Conservation (phyloP, 768 basidiomycete species). For the Cubamyces lactineus region DNA sequence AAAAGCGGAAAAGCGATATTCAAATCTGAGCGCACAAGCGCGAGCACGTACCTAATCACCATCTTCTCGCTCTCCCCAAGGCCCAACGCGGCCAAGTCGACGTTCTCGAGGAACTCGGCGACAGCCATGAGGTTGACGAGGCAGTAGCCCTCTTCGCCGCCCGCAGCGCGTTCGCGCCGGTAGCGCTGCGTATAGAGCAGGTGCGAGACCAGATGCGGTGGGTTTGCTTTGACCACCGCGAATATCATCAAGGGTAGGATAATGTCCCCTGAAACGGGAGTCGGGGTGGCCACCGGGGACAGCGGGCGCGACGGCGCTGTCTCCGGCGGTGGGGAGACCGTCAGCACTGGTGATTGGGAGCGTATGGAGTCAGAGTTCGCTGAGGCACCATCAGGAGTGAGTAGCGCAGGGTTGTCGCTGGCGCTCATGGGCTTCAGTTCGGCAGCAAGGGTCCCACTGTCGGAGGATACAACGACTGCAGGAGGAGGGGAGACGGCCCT, state of each 20-base stretch:
- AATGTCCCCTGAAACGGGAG: conserved; percentile 81
- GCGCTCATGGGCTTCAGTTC: conserved; percentile 2
- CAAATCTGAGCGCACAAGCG: background rate
- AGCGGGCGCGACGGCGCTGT: conserved; percentile 16
- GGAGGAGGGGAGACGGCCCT: conserved; percentile 19
- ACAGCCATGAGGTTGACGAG: conserved; percentile 95
- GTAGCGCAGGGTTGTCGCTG: conserved; percentile 10
- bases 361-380: conserved; percentile 10
- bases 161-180: conserved; percentile 51
- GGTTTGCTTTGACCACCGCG: conserved; percentile 92
- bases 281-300: conserved; percentile 36
- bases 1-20: conserved; percentile 7
- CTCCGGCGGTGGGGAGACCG: conserved; percentile 20
- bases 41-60: conserved; percentile 55
- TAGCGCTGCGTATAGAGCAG: conserved; percentile 67
- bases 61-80: conserved; percentile 61
- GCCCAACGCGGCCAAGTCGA: conserved; percentile 76
- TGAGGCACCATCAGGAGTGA: conserved; percentile 14
- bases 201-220: conserved; percentile 75
- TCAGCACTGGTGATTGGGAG: conserved; percentile 16
- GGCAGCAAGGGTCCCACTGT: background rate
- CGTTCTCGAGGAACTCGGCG: conserved; percentile 93
- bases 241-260: conserved; percentile 94
- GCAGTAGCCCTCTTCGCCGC: conserved; percentile 91
- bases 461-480: conserved; percentile 15